Conservation (phyloP, 2,329 filamentous ascomycete species). For the Parascedosporium putredinis region DNA sequence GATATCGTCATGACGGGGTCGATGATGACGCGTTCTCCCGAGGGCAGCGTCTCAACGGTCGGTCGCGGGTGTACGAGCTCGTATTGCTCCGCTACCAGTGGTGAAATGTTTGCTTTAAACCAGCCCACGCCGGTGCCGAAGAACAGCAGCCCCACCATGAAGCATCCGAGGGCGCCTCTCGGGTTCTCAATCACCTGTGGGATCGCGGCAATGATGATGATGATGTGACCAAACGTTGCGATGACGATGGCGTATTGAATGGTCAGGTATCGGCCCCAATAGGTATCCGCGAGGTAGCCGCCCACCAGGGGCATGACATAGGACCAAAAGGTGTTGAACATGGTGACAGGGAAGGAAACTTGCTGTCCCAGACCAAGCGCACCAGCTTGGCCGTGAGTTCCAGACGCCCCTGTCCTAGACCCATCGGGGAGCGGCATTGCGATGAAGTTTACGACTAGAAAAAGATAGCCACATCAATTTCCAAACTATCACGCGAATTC, state of each 20-base stretch:
- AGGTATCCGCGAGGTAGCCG: slow-evolving; percentile 40
- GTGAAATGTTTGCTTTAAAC: slow-evolving; percentile 65
- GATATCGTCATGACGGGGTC: slow-evolving; percentile 53
- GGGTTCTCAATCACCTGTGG: slow-evolving; percentile 48
- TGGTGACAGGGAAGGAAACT: slow-evolving; percentile 33
- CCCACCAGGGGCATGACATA: slow-evolving; percentile 50
- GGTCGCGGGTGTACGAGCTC: slow-evolving; percentile 35
- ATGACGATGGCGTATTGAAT: slow-evolving; percentile 52
- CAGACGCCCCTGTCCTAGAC: slow-evolving; percentile 42
- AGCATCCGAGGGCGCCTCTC: slow-evolving; percentile 46
- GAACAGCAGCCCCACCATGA: slow-evolving; percentile 48
- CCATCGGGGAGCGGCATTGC: slow-evolving; percentile 43
- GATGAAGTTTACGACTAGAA: slow-evolving; percentile 50
- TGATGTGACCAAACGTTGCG: slow-evolving; percentile 54
- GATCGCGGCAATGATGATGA: slow-evolving; percentile 56
- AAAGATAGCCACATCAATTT: background rate
- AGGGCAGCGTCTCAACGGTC: slow-evolving; percentile 37
- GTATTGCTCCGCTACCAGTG: slow-evolving; percentile 57
- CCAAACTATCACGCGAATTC: too few relatives aligned
- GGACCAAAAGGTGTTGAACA: slow-evolving; percentile 48
- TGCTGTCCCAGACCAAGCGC: slow-evolving; percentile 48
- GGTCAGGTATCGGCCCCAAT: slow-evolving; percentile 58
- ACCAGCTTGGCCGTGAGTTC: slow-evolving; percentile 30
- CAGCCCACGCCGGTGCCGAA: slow-evolving; percentile 57
- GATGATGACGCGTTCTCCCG: slow-evolving; percentile 53